Evolutionary conservation across 257 asterid genomes (phyloP), one percentile per base, ranked within the genome.

Genomic region (Solanum arcanum): DNA sequence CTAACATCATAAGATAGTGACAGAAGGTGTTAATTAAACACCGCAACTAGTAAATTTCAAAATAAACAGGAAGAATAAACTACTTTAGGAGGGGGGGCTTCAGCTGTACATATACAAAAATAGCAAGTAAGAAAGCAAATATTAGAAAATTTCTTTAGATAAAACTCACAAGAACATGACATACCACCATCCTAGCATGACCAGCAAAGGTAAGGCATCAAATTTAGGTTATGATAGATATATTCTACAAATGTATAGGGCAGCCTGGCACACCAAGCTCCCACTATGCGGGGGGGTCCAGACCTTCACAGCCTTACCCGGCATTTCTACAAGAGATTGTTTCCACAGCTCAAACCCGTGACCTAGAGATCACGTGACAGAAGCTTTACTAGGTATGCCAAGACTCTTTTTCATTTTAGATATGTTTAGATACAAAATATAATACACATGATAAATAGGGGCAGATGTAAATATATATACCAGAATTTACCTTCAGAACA

Each of bases 1-100:
- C 98, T 94, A 20, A 80, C 87, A 87, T 90, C 80, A 72, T 73
- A 84, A 81, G 72, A 74, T 85, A 56, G 27, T n/a, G 39, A 86
- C 18, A 64, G 33, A 64, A 56, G 73, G 39, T 52, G 44, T 75
- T 37, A 59, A 69, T 56, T 6, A 80, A 76, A 78, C 41, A 46
- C 16, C 9, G 0, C 46, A 78, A 27, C 64, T 78, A 14, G 64
- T 25, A 46, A 7, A 46, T 46, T 78, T 78, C 84, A 78, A 44
- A 78, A 25, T 78, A 78, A 46, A 27, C 64, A 78, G 84, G 64
- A 73, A 35, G 49, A 42, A 78, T 76, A 46, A 44, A 44, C 49
- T 78, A 46, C 83, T 25, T 25, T n/a, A 78, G 64, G 64, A 78
- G 25, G 62, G 41, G 25, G 62, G 41, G 23, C 68, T 27, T 47